phyloP scores from a whole-genome alignment of 192 early-diverging fungal species.

The Backusella sp. region DNA sequence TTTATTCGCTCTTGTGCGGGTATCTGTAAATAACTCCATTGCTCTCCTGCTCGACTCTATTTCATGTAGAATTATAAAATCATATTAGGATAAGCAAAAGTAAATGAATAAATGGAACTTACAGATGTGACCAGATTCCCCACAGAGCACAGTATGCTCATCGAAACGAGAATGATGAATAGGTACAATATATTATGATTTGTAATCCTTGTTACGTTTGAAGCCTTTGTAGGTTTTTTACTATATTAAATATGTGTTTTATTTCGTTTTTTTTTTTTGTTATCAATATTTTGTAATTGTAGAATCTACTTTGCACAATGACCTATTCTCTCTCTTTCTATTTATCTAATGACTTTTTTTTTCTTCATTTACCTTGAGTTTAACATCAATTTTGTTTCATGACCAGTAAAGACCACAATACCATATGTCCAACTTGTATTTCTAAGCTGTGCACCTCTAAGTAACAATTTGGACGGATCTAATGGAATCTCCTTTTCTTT shows the following conservation, averaged over 20 bases:
- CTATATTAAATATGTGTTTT: slow-evolving; percentile 1
- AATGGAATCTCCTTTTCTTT: slow-evolving; percentile 72
- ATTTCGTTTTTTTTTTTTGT: not conserved
- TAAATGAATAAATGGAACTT: slow-evolving; percentile 14
- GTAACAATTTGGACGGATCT: slow-evolving; percentile 84
- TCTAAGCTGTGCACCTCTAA: slow-evolving; percentile 89
- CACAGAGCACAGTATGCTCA: slow-evolving; percentile 86
- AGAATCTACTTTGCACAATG: not conserved
- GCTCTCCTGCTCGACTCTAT: not conserved
- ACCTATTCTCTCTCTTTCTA: not conserved
- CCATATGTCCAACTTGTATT: slow-evolving; percentile 96
- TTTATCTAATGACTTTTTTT: too few species aligned
- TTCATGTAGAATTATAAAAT: not conserved
- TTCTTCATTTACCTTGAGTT: slow-evolving; percentile 51
- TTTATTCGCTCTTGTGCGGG: slow-evolving; percentile 27
- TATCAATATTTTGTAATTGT: not conserved
- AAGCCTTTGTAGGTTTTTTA: slow-evolving; percentile 41
- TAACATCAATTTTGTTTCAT: slow-evolving; percentile 96
- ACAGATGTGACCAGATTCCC: slow-evolving; percentile 69
- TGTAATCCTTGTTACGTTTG: slow-evolving; percentile 37
- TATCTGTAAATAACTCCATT: slow-evolving; percentile 39
- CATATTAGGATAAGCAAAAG: not conserved
- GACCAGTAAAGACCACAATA: slow-evolving; percentile 88
- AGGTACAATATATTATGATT: slow-evolving; percentile 86
- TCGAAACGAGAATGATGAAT: slow-evolving; percentile 82